Evolutionary conservation across 1,284 basidiomycete genomes (phyloP).

Genomic region (Pseudozyma hubeiensis): DNA sequence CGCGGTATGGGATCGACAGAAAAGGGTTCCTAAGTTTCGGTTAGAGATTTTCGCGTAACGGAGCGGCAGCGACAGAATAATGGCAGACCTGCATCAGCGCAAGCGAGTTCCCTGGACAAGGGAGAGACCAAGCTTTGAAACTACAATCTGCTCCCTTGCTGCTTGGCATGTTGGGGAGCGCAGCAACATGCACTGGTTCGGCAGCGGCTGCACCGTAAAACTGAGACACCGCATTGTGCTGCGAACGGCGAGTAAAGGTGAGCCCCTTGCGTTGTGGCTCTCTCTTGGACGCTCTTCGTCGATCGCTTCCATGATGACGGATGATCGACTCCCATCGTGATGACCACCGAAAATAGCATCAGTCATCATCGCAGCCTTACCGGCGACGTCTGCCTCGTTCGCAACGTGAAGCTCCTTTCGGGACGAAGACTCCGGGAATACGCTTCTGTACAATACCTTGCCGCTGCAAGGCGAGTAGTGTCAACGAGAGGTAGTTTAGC

Average conservation of each 20-base stretch:
- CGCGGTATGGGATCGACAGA: slow-evolving; percentile 15
- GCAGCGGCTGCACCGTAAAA: neutral
- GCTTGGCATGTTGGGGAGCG: slow-evolving; percentile 25
- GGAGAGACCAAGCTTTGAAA: neutral
- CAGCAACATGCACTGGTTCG: neutral
- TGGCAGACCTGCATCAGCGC: neutral
- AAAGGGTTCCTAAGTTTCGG: slow-evolving; percentile 8
- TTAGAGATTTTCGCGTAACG: no score
- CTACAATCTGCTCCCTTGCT: slow-evolving; percentile 12
- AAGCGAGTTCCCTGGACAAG: slow-evolving; percentile 1
- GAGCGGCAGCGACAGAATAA: neutral
- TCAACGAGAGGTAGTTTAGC: no score
- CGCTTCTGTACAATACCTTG: no score
- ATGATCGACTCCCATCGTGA: neutral
- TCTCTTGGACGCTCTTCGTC: neutral
- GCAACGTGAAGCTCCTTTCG: no score
- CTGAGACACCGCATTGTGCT: neutral
- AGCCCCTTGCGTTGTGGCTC: slow-evolving; percentile 11
- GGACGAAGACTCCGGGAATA: no score
- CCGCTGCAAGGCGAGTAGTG: no score
- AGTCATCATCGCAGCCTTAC: no score
- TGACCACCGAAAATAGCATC: slow-evolving; percentile 22
- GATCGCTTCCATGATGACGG: slow-evolving; percentile 4
- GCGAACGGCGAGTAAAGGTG: neutral
- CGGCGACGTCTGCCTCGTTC: no score